A percentile compares a stretch with the other conserved stretches of the same genome.
Conservation (phyloP, 1,139 yeast species). For the Meyerozyma guilliermondii region DNA sequence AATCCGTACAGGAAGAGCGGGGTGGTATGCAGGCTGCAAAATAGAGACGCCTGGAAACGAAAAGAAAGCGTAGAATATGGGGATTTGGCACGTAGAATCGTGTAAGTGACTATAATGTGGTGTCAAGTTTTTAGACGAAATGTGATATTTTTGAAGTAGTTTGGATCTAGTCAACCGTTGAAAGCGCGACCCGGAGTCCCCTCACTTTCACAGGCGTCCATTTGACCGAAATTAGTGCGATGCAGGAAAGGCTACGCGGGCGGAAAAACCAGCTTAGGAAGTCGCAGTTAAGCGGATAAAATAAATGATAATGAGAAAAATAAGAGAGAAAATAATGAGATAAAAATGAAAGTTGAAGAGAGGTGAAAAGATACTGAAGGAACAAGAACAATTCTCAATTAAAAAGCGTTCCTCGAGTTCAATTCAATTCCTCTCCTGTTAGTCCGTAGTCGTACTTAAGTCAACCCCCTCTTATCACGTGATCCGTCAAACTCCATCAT, state of each 20-base stretch:
- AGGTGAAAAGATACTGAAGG: too few species aligned
- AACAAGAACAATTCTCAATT: too few species aligned
- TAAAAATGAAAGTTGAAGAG: too few species aligned
- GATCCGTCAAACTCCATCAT: background rate
- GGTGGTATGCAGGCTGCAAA: slow-evolving; percentile 1
- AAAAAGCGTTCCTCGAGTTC: too few species aligned
- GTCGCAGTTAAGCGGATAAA: background rate
- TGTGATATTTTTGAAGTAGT: too few species aligned
- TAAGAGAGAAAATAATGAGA: too few species aligned
- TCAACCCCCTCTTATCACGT: background rate
- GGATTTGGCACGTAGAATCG: background rate
- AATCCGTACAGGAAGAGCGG: background rate
- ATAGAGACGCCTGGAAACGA: background rate
- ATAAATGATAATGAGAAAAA: too few species aligned
- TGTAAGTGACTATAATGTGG: background rate
- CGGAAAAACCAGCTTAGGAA: background rate
- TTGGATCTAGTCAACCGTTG: too few species aligned
- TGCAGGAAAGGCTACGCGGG: background rate
- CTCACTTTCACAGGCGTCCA: background rate
- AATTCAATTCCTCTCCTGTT: too few species aligned
- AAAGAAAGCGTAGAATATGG: background rate
- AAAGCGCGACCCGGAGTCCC: background rate
- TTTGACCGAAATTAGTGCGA: background rate
- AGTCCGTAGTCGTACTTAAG: too few species aligned
- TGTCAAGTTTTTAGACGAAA: background rate